Conservation (phyloP, 805 yeast species). For the Yarrowia sp. region DNA sequence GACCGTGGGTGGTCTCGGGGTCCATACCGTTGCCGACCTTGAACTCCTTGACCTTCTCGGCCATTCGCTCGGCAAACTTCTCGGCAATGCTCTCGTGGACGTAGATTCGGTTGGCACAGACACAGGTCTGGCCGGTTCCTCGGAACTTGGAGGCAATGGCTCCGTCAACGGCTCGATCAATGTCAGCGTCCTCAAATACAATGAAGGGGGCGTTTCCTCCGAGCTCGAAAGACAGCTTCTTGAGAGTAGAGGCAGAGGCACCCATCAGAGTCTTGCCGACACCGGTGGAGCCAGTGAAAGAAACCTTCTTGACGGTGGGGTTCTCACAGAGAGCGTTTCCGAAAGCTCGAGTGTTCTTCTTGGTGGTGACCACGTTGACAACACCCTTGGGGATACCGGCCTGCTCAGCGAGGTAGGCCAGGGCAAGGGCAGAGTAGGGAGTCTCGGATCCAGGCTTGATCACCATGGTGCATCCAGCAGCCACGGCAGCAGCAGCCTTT, state of each 20-base stretch:
- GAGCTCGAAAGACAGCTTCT: conserved; percentile 74
- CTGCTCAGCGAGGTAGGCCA: conserved; percentile 63
- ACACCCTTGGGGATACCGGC: conserved; percentile 80
- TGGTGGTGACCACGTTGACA: conserved; percentile 63
- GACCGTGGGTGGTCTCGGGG: conserved; percentile 72
- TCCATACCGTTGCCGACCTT: conserved; percentile 69
- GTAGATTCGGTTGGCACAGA: conserved; percentile 75
- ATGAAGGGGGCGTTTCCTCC: conserved; percentile 86
- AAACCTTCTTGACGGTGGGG: conserved; percentile 65
- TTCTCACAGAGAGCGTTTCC: conserved; percentile 67
- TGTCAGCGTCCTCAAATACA: conserved; percentile 74
- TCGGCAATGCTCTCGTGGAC: conserved; percentile 72
- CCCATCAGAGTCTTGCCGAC: conserved; percentile 72
- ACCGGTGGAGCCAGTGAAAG: conserved; percentile 80
- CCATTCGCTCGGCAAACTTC: conserved; percentile 60
- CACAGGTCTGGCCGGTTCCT: conserved; percentile 82
- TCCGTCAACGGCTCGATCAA: conserved; percentile 70
- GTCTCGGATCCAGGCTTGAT: conserved; percentile 81
- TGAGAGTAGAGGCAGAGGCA: conserved; percentile 65
- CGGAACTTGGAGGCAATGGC: conserved; percentile 73
- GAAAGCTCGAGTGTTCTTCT: conserved; percentile 49
- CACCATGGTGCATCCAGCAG: conserved; percentile 80
- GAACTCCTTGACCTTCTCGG: conserved; percentile 55
- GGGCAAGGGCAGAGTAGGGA: conserved; percentile 73
- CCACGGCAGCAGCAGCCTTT: conserved; percentile 76